Evolutionary conservation across 768 basidiomycete species (phyloP), one percentile per base, ranked within the genome.

Genomic region (Aureoboletus auriporus): DNA sequence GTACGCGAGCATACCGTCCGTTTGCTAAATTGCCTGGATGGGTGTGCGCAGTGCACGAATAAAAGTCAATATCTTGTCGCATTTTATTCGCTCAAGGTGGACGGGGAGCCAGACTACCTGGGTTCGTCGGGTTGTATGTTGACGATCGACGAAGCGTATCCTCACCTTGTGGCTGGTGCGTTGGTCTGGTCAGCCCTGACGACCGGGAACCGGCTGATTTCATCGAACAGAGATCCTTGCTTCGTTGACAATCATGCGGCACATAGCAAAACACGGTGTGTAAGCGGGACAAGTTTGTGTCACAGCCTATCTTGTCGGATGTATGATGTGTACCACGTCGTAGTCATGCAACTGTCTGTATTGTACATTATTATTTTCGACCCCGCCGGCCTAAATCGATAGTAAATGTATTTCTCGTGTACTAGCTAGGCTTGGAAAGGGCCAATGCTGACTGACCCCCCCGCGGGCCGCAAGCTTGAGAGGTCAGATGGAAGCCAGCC

Each of bases 221-320:
- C 28, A 33, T 31, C 41, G 35, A 57, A 50, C 63, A 85, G 83
- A 85, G 52, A 62, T 85, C 46, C 70, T 86, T 10, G 79, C 80
- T 4, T 76, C 82, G 1, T 60, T 83, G 38, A 74, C 75, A 62
- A 80, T 85, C 53, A 81, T 86, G 80, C 75, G 82, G 10, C 78
- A 83, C 56, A 83, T 85, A 28, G 73, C 62, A 6, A 66, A 69
- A 31, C 68, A 81, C 53, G 66, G 73, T 39, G 53, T 77, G 46
- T 77, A 60, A 67, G 44, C 12, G 29, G 34, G 37, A 37, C 28
- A 44, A 27, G 42, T 23, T 30, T 36, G 36, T 36, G 16, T 31
- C 38, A 46, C 11, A 31, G 13, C 20, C 13, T 36, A 38, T 38
- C 46, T 28, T n/a, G 47, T 47, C 39, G 27, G 38, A 36, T 60